Evolutionary conservation across 148 eudicot genomes (phyloP).

Genomic region (Agrostemma githago): DNA sequence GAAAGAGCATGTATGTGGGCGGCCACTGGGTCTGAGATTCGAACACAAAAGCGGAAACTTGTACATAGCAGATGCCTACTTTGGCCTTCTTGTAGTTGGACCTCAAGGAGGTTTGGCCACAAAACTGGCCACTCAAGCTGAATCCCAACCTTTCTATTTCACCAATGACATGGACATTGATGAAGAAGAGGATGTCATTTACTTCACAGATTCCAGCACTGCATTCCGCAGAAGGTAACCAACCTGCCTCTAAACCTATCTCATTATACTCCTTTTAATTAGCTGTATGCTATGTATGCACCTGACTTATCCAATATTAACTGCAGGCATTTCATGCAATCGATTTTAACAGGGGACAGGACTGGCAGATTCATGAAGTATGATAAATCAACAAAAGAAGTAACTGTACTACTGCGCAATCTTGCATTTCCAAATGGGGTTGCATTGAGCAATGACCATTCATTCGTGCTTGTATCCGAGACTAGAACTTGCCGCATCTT

Average conservation of each 20-base stretch:
- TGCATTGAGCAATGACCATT: conserved; percentile 55
- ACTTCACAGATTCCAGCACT: conserved; percentile 47
- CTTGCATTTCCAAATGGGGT: conserved; percentile 85
- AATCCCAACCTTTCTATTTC: conserved; percentile 31
- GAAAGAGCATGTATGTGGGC: conserved; percentile 56
- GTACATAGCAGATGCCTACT: conserved; percentile 69
- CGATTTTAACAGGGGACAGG: conserved; percentile 49
- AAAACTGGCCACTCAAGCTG: conserved; percentile 26
- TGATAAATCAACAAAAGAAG: conserved; percentile 47
- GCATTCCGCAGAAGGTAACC: conserved; percentile 34
- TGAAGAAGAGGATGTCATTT: conserved; percentile 31
- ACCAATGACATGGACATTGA: conserved; percentile 48
- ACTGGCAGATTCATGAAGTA: conserved; percentile 77
- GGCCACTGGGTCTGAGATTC: conserved; percentile 51
- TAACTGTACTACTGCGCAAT: conserved; percentile 39
- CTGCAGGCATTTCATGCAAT: conserved; percentile 53
- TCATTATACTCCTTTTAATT: neutral
- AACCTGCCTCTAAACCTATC: neutral
- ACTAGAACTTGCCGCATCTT: conserved; percentile 42
- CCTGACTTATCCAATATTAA: neutral
- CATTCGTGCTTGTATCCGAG: conserved; percentile 62
- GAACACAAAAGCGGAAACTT: conserved; percentile 50
- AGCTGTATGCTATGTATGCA: neutral
- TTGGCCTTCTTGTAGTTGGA: conserved; percentile 74
- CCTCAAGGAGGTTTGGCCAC: conserved; percentile 39